Conservation (phyloP, 1,284 basidiomycete genomes). For the Cryptococcus sp. region DNA sequence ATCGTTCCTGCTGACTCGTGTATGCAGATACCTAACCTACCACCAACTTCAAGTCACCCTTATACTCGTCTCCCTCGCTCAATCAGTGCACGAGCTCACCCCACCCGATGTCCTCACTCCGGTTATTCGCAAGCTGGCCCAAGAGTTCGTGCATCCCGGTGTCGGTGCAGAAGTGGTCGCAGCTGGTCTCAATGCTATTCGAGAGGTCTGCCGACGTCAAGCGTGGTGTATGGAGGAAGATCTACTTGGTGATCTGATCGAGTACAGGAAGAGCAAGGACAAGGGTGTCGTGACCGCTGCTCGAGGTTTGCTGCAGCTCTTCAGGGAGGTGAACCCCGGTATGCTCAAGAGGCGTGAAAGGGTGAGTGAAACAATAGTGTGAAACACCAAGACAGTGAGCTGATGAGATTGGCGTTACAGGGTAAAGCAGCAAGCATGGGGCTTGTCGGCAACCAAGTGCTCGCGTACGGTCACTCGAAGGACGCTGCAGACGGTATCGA, state of each 20-base stretch:
- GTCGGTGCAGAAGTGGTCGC: constrained; percentile 93
- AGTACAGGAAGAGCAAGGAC: constrained; percentile 92
- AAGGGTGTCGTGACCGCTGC: constrained; percentile 90
- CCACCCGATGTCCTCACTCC: constrained; percentile 91
- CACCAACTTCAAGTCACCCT: constrained; percentile 92
- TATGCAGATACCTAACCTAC: constrained; percentile 78
- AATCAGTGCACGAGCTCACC: constrained; percentile 93
- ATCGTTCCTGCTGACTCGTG: background rate
- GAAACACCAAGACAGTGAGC: constrained; percentile 1
- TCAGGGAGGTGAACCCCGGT: constrained; percentile 92
- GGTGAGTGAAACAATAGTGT: constrained; percentile 31
- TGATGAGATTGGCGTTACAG: constrained; percentile 49
- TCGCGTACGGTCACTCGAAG: constrained; percentile 78
- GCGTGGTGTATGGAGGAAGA: constrained; percentile 95
- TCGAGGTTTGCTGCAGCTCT: constrained; percentile 85
- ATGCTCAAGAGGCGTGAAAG: constrained; percentile 88
- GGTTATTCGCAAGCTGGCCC: constrained; percentile 85
- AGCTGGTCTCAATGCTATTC: constrained; percentile 91
- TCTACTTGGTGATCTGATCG: constrained; percentile 85
- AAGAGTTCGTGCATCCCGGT: constrained; percentile 97
- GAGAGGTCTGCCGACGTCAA: constrained; percentile 89
- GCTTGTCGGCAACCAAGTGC: constrained; percentile 64
- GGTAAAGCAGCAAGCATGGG: constrained; percentile 84
- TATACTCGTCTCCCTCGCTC: constrained; percentile 92
- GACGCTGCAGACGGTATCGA: constrained; percentile 78